Conservation (phyloP, 345 rosid genomes). For the Euphorbia peplus region DNA sequence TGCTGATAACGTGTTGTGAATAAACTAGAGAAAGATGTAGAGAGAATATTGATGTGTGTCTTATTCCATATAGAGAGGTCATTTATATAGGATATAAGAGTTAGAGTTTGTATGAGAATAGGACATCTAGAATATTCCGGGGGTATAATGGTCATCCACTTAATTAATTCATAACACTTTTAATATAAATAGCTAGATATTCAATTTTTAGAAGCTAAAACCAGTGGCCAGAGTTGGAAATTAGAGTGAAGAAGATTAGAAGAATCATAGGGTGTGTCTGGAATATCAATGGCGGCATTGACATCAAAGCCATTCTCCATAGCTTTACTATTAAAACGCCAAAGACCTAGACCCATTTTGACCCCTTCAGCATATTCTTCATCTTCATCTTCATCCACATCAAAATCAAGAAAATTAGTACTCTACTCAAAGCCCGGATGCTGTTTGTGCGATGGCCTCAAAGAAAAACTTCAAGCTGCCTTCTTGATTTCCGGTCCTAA, state of each 20-base stretch:
- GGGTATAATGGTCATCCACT: no score
- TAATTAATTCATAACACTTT: no score
- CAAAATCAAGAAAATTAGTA: conserved; percentile 47
- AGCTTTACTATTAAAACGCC: conserved; percentile 28
- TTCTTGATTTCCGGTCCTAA: conserved; percentile 60
- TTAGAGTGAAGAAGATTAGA: not conserved
- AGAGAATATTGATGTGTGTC: no score
- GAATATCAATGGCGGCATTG: conserved; percentile 29
- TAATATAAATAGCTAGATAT: no score
- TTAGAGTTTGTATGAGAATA: no score
- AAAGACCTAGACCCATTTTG: conserved; percentile 30
- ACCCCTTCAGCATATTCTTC: conserved; percentile 36
- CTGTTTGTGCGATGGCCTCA: conserved; percentile 94
- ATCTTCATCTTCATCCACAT: conserved; percentile 22
- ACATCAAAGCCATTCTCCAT: conserved; percentile 32
- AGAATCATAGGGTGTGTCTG: conserved; percentile 25
- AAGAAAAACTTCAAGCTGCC: conserved; percentile 80
- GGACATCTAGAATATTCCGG: no score
- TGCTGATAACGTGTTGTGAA: no score
- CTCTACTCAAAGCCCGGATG: conserved; percentile 88
- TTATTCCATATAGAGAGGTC: no score
- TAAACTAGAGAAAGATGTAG: no score
- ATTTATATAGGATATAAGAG: no score
- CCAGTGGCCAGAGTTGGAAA: not conserved
- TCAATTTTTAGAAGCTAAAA: not conserved